These are phyloP conservation scores for Antitrichia curtipendula DNA, from an alignment of 225 moss, liverwort and hornwort species.

Conservation along the genomic window DNA sequence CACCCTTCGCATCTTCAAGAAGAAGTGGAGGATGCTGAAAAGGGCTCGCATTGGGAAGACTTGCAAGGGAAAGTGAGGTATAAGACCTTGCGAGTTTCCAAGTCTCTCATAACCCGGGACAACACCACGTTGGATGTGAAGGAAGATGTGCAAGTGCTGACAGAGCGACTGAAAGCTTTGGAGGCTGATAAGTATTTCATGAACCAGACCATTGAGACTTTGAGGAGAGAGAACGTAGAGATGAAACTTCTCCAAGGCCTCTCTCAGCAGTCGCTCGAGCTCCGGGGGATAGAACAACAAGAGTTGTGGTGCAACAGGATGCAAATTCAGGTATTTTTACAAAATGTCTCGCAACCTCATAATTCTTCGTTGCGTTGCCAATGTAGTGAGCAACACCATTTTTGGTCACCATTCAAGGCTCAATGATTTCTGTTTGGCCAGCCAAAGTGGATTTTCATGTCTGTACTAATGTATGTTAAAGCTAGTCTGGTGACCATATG, in stretches of 20 bases:
- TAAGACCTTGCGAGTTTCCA: slow-evolving; percentile 21
- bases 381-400: not conserved
- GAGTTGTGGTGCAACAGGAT: slow-evolving; percentile 1
- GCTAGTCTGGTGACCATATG: not conserved
- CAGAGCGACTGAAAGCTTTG: slow-evolving; percentile 41
- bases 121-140: slow-evolving; percentile 4
- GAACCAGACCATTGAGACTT: slow-evolving; percentile 62
- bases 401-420: not conserved
- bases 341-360: not conserved
- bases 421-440: not conserved
- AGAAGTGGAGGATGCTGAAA: not conserved
- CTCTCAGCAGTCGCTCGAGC: slow-evolving; percentile 45
- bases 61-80: slow-evolving; percentile 30
- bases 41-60: slow-evolving; percentile 18
- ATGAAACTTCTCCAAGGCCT: slow-evolving; percentile 68
- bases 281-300: slow-evolving; percentile 34
- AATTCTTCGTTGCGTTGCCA: not conserved
- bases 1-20: slow-evolving; percentile 7
- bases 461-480: not conserved
- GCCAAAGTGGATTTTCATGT: not conserved
- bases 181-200: slow-evolving; percentile 69
- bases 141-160: slow-evolving; percentile 42
- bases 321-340: slow-evolving; percentile 48
- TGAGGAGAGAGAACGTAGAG: slow-evolving; percentile 61
- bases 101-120: slow-evolving; percentile 11